Percentiles rank a stretch among this genome's conserved stretches.
Evolutionary conservation across 176 grass and related monocot species (phyloP).

Genomic region (Phoenix dactylifera): DNA sequence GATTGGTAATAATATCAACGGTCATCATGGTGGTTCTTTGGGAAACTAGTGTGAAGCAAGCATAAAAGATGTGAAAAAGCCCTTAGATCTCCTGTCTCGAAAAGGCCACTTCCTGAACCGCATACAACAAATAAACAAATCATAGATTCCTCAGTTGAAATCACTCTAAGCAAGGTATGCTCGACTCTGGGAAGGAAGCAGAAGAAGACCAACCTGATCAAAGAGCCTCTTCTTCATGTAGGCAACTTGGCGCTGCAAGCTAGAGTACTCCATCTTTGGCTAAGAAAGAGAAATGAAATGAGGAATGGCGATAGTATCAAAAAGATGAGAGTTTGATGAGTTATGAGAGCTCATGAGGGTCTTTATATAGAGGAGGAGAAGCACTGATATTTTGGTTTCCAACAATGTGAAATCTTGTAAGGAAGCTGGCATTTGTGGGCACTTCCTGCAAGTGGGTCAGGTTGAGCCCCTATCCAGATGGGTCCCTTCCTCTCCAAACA

Average conservation of each 20-base stretch:
- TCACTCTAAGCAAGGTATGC: too few species aligned
- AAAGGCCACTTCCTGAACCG: too few species aligned
- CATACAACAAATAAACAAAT: too few species aligned
- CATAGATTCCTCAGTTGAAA: too few species aligned
- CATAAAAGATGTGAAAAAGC: too few species aligned
- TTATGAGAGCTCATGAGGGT: constrained; percentile 1
- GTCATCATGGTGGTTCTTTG: too few species aligned
- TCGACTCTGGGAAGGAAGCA: not conserved
- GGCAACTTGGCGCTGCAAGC: constrained; percentile 30
- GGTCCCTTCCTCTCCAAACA: too few species aligned
- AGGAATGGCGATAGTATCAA: constrained; percentile 8
- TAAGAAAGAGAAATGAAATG: not conserved
- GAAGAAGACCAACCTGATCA: constrained; percentile 49
- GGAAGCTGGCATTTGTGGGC: not conserved
- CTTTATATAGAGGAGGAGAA: constrained; percentile 14
- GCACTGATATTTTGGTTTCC: too few species aligned
- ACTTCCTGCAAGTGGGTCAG: not conserved
- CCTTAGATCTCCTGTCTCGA: too few species aligned
- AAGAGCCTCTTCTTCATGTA: constrained; percentile 71
- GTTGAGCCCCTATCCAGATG: not conserved
- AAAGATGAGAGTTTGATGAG: constrained; percentile 26
- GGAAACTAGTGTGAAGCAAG: too few species aligned
- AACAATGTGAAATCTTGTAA: too few species aligned
- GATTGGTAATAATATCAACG: too few species aligned
- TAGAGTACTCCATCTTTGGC: constrained; percentile 42